These are phyloP conservation scores for Eucalyptus decipiens DNA, from an alignment of 345 rosid species.

Conservation along the genomic window DNA sequence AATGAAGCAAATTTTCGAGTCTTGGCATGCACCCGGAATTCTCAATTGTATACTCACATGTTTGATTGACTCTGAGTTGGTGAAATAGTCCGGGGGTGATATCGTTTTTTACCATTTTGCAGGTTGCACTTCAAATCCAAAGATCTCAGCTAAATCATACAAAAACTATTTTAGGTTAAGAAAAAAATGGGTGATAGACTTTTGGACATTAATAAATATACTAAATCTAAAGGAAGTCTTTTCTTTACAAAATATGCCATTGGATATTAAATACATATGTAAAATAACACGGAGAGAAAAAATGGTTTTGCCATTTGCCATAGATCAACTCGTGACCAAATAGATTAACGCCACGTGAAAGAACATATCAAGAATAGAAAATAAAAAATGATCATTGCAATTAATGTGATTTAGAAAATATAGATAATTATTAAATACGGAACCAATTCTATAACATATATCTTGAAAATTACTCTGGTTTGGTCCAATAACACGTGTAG, in stretches of 20 bases:
- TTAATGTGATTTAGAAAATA: not conserved
- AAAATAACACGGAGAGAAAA: accelerated
- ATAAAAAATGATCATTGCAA: not conserved
- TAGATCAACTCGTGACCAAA: not conserved
- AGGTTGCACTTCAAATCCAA: not conserved
- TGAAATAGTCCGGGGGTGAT: not conserved
- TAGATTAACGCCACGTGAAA: not conserved
- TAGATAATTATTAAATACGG: not conserved
- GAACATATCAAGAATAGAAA: not conserved
- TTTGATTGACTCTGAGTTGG: not conserved
- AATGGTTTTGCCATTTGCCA: not conserved
- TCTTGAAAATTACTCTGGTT: not conserved
- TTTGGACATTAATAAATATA: not conserved
- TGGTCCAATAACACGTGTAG: not conserved
- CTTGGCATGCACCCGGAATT: not conserved
- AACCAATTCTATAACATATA: not conserved
- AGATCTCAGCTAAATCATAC: not conserved
- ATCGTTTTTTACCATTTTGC: not conserved
- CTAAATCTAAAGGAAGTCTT: not conserved
- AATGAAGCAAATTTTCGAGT: not conserved
- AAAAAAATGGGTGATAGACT: not conserved
- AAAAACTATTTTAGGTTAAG: not conserved
- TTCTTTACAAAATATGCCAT: not conserved
- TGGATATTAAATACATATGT: not conserved
- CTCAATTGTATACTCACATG: not conserved